A percentile compares a stretch with the other conserved stretches of the same genome.
These are phyloP conservation scores for Lachancea lanzarotensis DNA, from an alignment of 805 yeast species.

Conservation along the genomic window DNA sequence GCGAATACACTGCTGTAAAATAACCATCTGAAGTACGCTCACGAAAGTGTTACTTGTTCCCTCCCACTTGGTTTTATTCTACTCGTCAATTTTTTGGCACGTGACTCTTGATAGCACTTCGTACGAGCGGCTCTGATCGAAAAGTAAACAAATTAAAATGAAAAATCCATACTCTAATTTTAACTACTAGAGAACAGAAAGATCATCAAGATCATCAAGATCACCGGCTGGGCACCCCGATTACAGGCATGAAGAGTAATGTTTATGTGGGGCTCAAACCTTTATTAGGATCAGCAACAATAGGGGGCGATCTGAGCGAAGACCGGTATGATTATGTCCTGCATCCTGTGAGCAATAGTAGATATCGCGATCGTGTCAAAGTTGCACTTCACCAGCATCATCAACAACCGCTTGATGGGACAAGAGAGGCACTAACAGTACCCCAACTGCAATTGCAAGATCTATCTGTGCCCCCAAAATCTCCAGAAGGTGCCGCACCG, in stretches of 20 bases:
- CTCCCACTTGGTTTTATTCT: no score
- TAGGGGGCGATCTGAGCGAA: constrained; percentile 19
- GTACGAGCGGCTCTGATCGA: background rate
- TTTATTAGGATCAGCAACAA: constrained; percentile 30
- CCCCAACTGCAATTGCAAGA: constrained; percentile 32
- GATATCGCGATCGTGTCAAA: constrained; percentile 41
- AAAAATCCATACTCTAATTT: background rate
- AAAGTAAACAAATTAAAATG: constrained; percentile 2
- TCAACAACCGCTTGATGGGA: constrained; percentile 7
- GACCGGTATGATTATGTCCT: constrained; percentile 45
- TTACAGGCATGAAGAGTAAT: constrained; percentile 20
- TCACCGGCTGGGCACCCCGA: background rate
- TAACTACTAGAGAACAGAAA: background rate
- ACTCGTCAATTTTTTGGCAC: background rate
- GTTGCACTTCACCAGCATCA: constrained; percentile 33
- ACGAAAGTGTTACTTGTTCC: no score
- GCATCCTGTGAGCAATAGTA: constrained; percentile 47
- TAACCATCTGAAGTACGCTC: no score
- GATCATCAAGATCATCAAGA: background rate
- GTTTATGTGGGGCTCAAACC: constrained; percentile 46
- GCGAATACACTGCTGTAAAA: no score
- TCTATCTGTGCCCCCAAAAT: constrained; percentile 28
- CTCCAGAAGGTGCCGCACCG: constrained; percentile 8
- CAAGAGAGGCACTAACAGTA: constrained; percentile 15
- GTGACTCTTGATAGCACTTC: background rate